A percentile compares a stretch with the other conserved stretches of the same genome.
phyloP scores from a whole-genome alignment of 768 basidiomycete genomes.

The Pulveroboletus frians region DNA sequence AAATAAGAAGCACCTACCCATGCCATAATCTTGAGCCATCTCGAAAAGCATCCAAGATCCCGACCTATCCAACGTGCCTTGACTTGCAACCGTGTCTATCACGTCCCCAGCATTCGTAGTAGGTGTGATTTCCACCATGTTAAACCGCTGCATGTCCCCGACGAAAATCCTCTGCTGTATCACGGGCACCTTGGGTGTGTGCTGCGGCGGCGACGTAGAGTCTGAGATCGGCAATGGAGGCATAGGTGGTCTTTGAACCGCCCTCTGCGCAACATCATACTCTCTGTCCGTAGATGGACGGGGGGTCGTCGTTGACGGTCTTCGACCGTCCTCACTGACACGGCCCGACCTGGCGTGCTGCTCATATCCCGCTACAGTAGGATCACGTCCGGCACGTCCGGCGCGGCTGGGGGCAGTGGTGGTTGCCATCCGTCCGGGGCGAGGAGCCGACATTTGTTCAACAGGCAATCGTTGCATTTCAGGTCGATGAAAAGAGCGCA shows the following conservation, averaged over 20 bases:
- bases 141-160: constrained; percentile 68
- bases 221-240: constrained; percentile 36
- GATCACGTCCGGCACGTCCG: constrained; percentile 15
- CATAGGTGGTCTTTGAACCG: constrained; percentile 32
- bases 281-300: constrained; percentile 23
- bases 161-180: constrained; percentile 74
- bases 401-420: constrained; percentile 12
- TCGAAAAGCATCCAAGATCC: constrained; percentile 89
- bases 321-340: constrained; percentile 26
- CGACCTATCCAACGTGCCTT: constrained; percentile 61
- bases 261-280: constrained; percentile 19
- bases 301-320: constrained; percentile 15
- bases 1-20: constrained; percentile 53
- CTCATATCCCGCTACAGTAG: constrained; percentile 13
- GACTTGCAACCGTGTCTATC: constrained; percentile 54
- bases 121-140: constrained; percentile 65
- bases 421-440: constrained; percentile 37
- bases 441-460: constrained; percentile 27
- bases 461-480: constrained; percentile 33
- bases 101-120: constrained; percentile 71
- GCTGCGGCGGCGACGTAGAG: constrained; percentile 32
- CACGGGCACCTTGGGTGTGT: constrained; percentile 26
- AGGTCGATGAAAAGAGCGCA: constrained; percentile 60
- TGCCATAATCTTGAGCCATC: constrained; percentile 84
- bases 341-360: constrained; percentile 16